Evolutionary conservation across 495 filamentous ascomycete genomes (phyloP).

Genomic region (Venustampulla echinocandica): DNA sequence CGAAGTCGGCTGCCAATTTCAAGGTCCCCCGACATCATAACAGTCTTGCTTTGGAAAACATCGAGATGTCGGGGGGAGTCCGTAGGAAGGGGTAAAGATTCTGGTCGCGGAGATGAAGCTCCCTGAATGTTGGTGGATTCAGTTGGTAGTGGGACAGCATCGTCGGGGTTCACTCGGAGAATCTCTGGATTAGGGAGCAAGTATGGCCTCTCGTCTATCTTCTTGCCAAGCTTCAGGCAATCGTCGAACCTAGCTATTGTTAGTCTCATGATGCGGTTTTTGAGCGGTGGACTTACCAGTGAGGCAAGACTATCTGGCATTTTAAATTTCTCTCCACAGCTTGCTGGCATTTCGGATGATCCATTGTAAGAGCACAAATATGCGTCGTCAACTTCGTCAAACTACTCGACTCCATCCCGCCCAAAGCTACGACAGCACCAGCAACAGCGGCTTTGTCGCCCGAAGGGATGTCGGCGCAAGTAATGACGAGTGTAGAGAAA

Average conservation of each 20-base stretch:
- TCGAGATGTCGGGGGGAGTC: constrained; percentile 34
- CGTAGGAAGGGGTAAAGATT: constrained; percentile 37
- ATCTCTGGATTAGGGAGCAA: constrained; percentile 80
- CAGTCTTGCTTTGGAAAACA: constrained; percentile 57
- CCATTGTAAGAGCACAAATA: constrained; percentile 72
- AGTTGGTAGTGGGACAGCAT: constrained; percentile 42
- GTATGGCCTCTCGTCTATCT: constrained; percentile 84
- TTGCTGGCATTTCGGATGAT: constrained; percentile 59
- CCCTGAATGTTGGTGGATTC: constrained; percentile 63
- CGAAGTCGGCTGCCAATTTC: constrained; percentile 54
- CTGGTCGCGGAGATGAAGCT: constrained; percentile 59
- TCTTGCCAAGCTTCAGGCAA: constrained; percentile 80
- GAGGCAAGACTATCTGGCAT: constrained; percentile 82
- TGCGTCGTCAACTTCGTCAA: constrained; percentile 74
- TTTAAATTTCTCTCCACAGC: constrained; percentile 54
- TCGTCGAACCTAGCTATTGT: constrained; percentile 73
- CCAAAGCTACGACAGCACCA: constrained; percentile 82
- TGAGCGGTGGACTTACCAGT: constrained; percentile 55
- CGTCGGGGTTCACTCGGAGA: constrained; percentile 44
- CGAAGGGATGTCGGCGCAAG: constrained; percentile 68
- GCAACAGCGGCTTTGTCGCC: constrained; percentile 87
- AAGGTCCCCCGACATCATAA: constrained; percentile 65
- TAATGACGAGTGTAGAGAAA: constrained; percentile 73
- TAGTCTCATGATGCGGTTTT: constrained; percentile 12
- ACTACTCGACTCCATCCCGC: constrained; percentile 64